These are phyloP conservation scores for Ophidiomyces ophidiicola DNA, from an alignment of 2,329 filamentous ascomycete species.

Conservation along the genomic window DNA sequence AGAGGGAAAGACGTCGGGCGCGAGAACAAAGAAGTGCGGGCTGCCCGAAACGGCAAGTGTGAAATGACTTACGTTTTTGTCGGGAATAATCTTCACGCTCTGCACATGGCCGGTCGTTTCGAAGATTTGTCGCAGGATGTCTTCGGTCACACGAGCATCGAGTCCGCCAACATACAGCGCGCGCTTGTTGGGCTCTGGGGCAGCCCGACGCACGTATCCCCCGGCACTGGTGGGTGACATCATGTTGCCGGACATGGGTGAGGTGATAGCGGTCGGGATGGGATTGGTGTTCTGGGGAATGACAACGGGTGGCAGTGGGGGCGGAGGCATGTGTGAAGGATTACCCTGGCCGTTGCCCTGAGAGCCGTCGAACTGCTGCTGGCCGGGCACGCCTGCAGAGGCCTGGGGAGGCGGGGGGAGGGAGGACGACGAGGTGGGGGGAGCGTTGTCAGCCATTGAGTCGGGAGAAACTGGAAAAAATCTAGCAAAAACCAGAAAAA, in stretches of 20 bases:
- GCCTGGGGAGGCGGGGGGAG: conserved; percentile 54
- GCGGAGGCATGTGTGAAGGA: conserved; percentile 72
- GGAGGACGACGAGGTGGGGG: conserved; percentile 50
- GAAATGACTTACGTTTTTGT: conserved; percentile 77
- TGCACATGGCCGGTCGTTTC: conserved; percentile 97
- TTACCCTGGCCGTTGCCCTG: conserved; percentile 58
- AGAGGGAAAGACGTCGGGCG: conserved; percentile 14
- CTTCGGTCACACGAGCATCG: conserved; percentile 89
- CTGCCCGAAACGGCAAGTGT: not conserved
- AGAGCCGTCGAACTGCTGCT: conserved; percentile 54
- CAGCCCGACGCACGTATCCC: conserved; percentile 73
- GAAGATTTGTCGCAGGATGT: conserved; percentile 93
- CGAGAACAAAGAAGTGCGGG: conserved; percentile 3
- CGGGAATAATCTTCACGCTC: conserved; percentile 98
- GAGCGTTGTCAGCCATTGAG: conserved; percentile 67
- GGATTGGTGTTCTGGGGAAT: conserved; percentile 96
- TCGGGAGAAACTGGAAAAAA: conserved; percentile 16
- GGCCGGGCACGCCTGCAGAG: conserved; percentile 58
- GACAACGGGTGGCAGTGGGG: conserved; percentile 66
- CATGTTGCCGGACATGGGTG: conserved; percentile 64
- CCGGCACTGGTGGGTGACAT: conserved; percentile 77
- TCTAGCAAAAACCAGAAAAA: conserved; percentile 19
- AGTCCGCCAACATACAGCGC: conserved; percentile 91
- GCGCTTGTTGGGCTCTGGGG: conserved; percentile 96
- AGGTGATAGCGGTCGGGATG: conserved; percentile 83